phyloP scores from a whole-genome alignment of 139 green algal genomes.

The Chlorella sp. region DNA sequence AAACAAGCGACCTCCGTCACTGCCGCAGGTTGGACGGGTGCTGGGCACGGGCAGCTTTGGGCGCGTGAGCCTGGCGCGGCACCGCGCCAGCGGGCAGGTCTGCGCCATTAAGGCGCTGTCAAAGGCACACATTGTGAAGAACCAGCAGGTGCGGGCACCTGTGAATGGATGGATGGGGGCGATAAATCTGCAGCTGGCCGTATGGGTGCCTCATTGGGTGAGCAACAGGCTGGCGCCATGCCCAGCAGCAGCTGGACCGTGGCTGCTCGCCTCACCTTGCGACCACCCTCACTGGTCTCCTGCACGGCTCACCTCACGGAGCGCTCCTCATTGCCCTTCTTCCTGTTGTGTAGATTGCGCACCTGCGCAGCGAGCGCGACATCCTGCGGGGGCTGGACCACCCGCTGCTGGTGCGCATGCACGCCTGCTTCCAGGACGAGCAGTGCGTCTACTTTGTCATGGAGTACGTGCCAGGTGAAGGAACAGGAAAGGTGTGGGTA shows the following conservation, averaged over 20 bases:
- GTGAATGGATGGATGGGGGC: neutral
- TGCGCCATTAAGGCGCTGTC: constrained; percentile 80
- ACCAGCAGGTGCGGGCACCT: constrained; percentile 62
- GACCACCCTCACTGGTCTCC: too few relatives aligned
- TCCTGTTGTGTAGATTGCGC: constrained; percentile 57
- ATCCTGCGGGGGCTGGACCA: constrained; percentile 63
- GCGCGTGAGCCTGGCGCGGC: constrained; percentile 63
- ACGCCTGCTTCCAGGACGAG: constrained; percentile 74
- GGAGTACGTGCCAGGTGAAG: constrained; percentile 77
- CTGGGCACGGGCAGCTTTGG: constrained; percentile 83
- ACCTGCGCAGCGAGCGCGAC: constrained; percentile 74
- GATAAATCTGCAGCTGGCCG: too few relatives aligned
- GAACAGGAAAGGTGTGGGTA: neutral
- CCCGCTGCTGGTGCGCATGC: constrained; percentile 73
- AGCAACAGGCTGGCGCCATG: too few relatives aligned
- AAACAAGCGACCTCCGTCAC: too few relatives aligned
- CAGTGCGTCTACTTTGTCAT: constrained; percentile 80
- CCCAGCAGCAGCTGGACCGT: too few relatives aligned
- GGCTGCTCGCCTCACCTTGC: too few relatives aligned
- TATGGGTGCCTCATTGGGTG: too few relatives aligned
- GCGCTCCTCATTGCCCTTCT: too few relatives aligned
- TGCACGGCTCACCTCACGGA: too few relatives aligned
- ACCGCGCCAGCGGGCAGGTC: constrained; percentile 46
- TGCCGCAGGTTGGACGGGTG: constrained; percentile 32
- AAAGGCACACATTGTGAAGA: constrained; percentile 78